Conservation (phyloP, 805 yeast genomes). For the Metschnikowia baotianmanensis region DNA sequence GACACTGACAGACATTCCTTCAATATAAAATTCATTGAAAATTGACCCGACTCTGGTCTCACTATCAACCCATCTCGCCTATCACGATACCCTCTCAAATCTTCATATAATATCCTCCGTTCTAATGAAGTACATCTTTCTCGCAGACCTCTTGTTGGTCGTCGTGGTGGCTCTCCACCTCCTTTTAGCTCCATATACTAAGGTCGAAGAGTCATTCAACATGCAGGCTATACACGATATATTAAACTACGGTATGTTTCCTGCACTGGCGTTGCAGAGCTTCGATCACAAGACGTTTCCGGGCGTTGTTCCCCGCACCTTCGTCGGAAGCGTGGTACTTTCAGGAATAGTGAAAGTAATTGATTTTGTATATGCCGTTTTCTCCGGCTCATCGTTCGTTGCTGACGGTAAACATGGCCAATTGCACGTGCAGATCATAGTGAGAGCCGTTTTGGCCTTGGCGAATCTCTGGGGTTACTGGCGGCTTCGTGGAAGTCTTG, state of each 20-base stretch:
- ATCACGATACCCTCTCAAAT: no score
- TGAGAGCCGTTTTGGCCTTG: conserved; percentile 62
- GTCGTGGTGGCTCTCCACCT: conserved; percentile 49
- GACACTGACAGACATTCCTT: no score
- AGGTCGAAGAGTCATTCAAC: conserved; percentile 93
- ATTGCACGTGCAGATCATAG: conserved; percentile 49
- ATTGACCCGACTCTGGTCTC: no score
- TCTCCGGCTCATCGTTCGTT: conserved; percentile 15
- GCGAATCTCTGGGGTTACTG: conserved; percentile 55
- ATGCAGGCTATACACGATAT: conserved; percentile 88
- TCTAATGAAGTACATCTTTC: conserved; percentile 16
- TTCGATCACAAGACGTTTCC: conserved; percentile 82
- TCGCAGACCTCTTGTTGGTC: conserved; percentile 33
- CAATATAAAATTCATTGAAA: no score
- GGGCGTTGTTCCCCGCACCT: conserved; percentile 87
- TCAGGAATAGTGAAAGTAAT: conserved; percentile 45
- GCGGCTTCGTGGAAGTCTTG: conserved; percentile 42
- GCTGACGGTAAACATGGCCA: conserved; percentile 25
- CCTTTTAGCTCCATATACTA: conserved; percentile 71
- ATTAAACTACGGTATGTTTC: conserved; percentile 54
- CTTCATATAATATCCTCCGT: no score
- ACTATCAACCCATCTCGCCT: no score
- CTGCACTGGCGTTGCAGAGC: conserved; percentile 30
- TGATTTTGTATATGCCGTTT: conserved; percentile 12
- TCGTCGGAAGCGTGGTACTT: conserved; percentile 64